phyloP scores from a whole-genome alignment of 2,329 filamentous ascomycete species.

The Aspergillus pseudoterreus region DNA sequence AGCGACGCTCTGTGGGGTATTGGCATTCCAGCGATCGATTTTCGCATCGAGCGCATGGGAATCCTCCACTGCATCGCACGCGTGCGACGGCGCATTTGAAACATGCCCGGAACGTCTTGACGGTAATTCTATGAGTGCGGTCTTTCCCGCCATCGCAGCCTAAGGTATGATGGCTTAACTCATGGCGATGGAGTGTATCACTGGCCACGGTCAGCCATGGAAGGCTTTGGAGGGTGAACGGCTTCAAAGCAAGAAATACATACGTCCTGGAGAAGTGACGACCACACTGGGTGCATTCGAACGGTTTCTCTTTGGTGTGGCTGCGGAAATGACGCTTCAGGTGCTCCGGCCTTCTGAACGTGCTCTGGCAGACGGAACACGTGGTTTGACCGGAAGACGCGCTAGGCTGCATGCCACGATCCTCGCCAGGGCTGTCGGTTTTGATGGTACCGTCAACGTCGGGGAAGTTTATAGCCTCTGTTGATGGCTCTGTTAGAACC shows the following conservation, averaged over 20 bases:
- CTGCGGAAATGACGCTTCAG: slow-evolving; percentile 40
- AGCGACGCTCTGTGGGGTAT: slow-evolving; percentile 38
- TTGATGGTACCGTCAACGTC: slow-evolving; percentile 12
- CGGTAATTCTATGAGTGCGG: slow-evolving; percentile 37
- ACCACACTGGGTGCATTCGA: slow-evolving; percentile 38
- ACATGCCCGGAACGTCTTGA: slow-evolving; percentile 41
- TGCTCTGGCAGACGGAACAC: slow-evolving; percentile 35
- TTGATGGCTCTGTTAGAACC: slow-evolving; percentile 3
- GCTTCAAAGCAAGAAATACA: slow-evolving; percentile 8
- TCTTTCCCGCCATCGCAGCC: slow-evolving; percentile 32
- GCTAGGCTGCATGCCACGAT: slow-evolving; percentile 10
- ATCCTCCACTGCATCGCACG: slow-evolving; percentile 38
- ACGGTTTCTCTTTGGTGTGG: slow-evolving; percentile 40
- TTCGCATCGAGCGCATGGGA: slow-evolving; percentile 35
- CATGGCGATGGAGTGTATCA: slow-evolving; percentile 40
- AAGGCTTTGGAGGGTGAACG: not conserved
- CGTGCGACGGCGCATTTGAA: slow-evolving; percentile 38
- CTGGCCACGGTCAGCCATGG: slow-evolving; percentile 15
- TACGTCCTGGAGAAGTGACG: slow-evolving; percentile 42
- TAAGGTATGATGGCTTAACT: slow-evolving; percentile 35
- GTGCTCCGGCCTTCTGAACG: slow-evolving; percentile 39
- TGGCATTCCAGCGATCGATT: slow-evolving; percentile 35
- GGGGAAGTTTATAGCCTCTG: slow-evolving; percentile 16
- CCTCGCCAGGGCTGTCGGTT: slow-evolving; percentile 7
- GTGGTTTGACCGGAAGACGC: slow-evolving; percentile 20